Conservation (phyloP, 345 rosid species). For the Jatropha curcas region DNA sequence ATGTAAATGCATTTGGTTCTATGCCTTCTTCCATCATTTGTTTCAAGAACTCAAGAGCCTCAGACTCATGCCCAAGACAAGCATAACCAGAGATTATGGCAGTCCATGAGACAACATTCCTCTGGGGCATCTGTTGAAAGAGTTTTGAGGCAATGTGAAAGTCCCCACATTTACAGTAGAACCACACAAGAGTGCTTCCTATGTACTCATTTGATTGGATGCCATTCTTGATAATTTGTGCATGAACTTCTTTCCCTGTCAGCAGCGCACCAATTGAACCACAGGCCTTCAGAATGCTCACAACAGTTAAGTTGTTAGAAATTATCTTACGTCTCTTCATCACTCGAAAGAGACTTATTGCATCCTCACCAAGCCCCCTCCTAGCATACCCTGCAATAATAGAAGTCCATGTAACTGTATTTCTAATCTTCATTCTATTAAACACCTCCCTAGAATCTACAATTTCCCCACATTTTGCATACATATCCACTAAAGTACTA, state of each 20-base stretch:
- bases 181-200: conserved; percentile 81
- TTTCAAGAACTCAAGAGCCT: conserved; percentile 70
- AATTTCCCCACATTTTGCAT: conserved; percentile 82
- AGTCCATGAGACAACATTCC: conserved; percentile 92
- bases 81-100: conserved; percentile 88
- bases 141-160: conserved; percentile 59
- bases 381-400: conserved; percentile 85
- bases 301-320: conserved; percentile 65
- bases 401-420: conserved; percentile 86
- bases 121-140: conserved; percentile 64
- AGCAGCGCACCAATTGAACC: conserved; percentile 59
- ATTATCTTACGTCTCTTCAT: conserved; percentile 68
- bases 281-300: conserved; percentile 80
- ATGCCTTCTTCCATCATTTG: conserved; percentile 89
- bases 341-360: conserved; percentile 63
- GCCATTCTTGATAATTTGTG: conserved; percentile 58
- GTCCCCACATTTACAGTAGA: conserved; percentile 77
- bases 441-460: conserved; percentile 62
- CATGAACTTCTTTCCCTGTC: conserved; percentile 77
- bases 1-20: conserved; percentile 76
- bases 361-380: conserved; percentile 73
- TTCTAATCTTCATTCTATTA: conserved; percentile 62
- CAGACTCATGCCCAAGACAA: conserved; percentile 64
- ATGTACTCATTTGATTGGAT: conserved; percentile 51
- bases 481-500: conserved; percentile 83